These are phyloP conservation scores for Nicotiana tomentosiformis DNA, from an alignment of 257 asterid species.

Conservation along the genomic window DNA sequence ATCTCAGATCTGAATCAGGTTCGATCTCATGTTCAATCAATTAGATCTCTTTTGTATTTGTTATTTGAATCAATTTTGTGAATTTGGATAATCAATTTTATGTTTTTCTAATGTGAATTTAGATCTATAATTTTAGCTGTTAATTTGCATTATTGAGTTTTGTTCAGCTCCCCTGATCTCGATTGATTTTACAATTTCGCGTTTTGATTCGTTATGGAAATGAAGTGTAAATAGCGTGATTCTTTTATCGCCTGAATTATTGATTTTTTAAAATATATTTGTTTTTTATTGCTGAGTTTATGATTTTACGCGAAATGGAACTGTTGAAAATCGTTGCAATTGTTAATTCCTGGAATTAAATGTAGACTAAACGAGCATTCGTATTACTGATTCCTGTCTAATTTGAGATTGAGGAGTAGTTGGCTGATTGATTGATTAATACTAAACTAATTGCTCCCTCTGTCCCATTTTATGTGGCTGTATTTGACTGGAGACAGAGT, in stretches of 20 bases:
- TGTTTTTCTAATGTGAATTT: not conserved
- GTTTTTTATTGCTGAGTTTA: not conserved
- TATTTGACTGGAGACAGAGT: no score
- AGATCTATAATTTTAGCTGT: not conserved
- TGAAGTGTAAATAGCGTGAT: not conserved
- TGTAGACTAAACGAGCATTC: not conserved
- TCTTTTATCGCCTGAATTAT: not conserved
- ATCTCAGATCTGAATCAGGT: slow-evolving; percentile 13
- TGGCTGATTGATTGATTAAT: not conserved
- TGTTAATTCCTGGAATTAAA: not conserved
- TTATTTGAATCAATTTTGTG: not conserved
- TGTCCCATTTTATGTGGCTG: no score
- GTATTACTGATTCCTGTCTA: not conserved
- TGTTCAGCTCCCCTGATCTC: not conserved
- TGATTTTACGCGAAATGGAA: not conserved
- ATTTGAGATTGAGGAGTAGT: not conserved
- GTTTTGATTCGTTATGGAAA: not conserved
- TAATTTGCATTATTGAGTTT: not conserved
- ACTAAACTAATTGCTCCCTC: not conserved
- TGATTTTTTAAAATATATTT: not conserved
- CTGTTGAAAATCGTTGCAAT: not conserved
- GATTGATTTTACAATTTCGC: not conserved
- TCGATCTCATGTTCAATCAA: not conserved
- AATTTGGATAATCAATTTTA: not conserved
- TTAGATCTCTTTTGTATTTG: not conserved